A percentile compares a stretch with the other conserved stretches of the same genome.
Conservation (phyloP, 306 rosid genomes). For the Dalbergia oliveri region DNA sequence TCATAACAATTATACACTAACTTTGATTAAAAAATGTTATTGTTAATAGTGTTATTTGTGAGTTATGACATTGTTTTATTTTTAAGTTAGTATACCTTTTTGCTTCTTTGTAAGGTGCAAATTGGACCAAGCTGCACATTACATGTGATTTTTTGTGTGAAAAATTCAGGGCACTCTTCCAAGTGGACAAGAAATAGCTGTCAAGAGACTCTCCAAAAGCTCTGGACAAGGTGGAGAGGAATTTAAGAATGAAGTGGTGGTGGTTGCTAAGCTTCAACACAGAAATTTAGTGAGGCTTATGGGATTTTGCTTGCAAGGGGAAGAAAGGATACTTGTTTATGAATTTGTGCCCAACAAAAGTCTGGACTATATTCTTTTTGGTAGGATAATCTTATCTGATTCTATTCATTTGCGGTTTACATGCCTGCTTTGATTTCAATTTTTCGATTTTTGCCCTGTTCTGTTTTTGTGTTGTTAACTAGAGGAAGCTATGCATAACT, state of each 20-base stretch:
- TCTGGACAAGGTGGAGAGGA: slow-evolving; percentile 60
- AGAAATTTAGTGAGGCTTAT: slow-evolving; percentile 60
- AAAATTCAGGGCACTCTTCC: slow-evolving; percentile 56
- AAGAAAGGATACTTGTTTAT: slow-evolving; percentile 65
- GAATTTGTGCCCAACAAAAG: slow-evolving; percentile 62
- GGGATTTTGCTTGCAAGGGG: slow-evolving; percentile 65
- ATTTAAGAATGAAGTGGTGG: slow-evolving; percentile 63
- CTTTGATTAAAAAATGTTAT: no score
- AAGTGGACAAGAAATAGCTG: slow-evolving; percentile 56
- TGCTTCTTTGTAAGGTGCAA: background rate
- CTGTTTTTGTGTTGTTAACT: background rate
- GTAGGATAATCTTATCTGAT: slow-evolving; percentile 36
- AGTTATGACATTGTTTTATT: no score
- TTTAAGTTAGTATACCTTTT: background rate
- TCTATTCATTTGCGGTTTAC: background rate
- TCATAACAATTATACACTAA: no score
- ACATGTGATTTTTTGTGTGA: background rate
- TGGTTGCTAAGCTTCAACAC: slow-evolving; percentile 66
- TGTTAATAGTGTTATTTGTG: no score
- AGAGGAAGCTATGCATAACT: background rate
- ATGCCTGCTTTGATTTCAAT: background rate
- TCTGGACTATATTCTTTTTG: slow-evolving; percentile 54
- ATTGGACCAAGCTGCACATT: background rate
- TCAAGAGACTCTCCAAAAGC: slow-evolving; percentile 61
- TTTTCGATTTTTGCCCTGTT: slow-evolving; percentile 11